A percentile compares a stretch with the other conserved stretches of the same genome.
Evolutionary conservation across 2,329 filamentous ascomycete genomes (phyloP).

Genomic region (Aspergillus sp.): DNA sequence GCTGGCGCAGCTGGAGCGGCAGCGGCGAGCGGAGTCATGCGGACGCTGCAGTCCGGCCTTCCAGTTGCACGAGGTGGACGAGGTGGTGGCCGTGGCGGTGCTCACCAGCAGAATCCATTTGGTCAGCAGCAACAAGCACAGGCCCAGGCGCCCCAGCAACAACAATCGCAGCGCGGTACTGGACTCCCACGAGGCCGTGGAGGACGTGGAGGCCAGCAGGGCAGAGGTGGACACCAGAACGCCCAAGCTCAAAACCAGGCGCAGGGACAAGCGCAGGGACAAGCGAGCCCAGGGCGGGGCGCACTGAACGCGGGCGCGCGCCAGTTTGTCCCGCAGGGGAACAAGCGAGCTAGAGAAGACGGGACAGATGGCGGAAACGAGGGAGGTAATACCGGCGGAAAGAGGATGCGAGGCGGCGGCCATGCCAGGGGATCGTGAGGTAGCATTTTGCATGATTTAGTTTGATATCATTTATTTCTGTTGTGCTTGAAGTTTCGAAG

Average conservation of each 20-base stretch:
- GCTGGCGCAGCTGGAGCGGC: conserved; percentile 35
- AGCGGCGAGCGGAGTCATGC: conserved; percentile 42
- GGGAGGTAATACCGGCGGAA: conserved; percentile 40
- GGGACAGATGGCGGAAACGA: conserved; percentile 39
- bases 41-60: conserved; percentile 46
- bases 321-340: conserved; percentile 58
- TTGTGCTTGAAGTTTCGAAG: conserved; percentile 13
- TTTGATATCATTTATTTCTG: background rate
- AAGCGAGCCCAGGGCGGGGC: conserved; percentile 34
- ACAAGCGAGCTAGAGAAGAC: conserved; percentile 58
- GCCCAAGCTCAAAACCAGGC: conserved; percentile 36
- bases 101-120: conserved; percentile 32
- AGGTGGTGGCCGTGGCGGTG: conserved; percentile 40
- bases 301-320: conserved; percentile 51
- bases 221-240: conserved; percentile 42
- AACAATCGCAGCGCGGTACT: conserved; percentile 38
- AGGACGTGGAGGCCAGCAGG: conserved; percentile 34
- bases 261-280: conserved; percentile 18
- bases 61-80: conserved; percentile 46
- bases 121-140: conserved; percentile 28
- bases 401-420: conserved; percentile 49
- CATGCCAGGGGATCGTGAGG: conserved; percentile 28
- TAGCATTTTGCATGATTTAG: conserved; percentile 5
- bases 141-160: conserved; percentile 29
- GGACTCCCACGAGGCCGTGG: conserved; percentile 47